phyloP scores from a whole-genome alignment of 345 rosid species.

The Acer yangbiense region DNA sequence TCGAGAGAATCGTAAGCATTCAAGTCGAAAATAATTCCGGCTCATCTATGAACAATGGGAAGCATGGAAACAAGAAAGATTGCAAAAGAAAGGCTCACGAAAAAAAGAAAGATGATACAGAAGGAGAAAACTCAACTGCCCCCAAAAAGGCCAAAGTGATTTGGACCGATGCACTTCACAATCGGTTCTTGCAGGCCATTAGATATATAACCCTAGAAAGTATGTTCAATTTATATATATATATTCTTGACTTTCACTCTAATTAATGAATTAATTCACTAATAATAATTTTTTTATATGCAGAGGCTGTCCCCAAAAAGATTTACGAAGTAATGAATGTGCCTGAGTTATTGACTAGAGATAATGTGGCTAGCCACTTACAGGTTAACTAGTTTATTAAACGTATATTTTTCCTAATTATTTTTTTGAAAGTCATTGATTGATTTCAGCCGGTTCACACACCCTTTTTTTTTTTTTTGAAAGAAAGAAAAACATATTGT shows the following conservation, averaged over 20 bases:
- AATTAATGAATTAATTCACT: neutral
- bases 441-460: neutral
- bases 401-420: neutral
- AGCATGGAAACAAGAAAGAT: neutral
- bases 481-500: neutral
- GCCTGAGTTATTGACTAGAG: conserved; percentile 62
- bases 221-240: conserved; percentile 28
- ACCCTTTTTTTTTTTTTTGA: neutral
- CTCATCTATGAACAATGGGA: conserved; percentile 22
- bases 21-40: conserved; percentile 2
- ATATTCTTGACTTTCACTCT: too few species aligned
- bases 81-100: conserved; percentile 16
- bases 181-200: conserved; percentile 62
- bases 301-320: conserved; percentile 83
- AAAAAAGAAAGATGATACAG: conserved; percentile 15
- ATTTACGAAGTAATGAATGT: conserved; percentile 73
- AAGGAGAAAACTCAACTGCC: conserved; percentile 17
- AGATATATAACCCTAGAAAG: conserved; percentile 61
- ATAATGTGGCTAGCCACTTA: conserved; percentile 76
- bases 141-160: conserved; percentile 54
- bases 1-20: conserved; percentile 17
- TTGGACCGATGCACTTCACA: conserved; percentile 69
- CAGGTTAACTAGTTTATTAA: conserved; percentile 45
- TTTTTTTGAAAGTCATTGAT: neutral
- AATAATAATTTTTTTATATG: neutral